Conservation (phyloP, 495 filamentous ascomycete genomes). For the Niebla homalea region DNA sequence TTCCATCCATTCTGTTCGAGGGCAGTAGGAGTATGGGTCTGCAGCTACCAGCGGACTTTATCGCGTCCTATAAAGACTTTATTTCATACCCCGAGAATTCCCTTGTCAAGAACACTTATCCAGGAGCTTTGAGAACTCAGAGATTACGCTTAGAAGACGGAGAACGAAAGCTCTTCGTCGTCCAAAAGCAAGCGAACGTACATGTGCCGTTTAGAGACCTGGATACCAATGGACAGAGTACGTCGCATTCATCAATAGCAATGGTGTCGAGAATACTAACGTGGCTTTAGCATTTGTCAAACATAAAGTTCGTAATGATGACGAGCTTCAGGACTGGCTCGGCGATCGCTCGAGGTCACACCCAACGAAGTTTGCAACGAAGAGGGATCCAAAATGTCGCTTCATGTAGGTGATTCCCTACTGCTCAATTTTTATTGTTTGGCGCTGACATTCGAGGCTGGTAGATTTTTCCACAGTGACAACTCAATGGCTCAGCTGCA, state of each 20-base stretch:
- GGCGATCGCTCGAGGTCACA: constrained; percentile 6
- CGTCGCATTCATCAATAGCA: background rate
- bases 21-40: background rate
- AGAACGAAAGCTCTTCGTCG: background rate
- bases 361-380: constrained; percentile 12
- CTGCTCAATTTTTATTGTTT: background rate
- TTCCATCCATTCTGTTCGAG: background rate
- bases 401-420: constrained; percentile 17
- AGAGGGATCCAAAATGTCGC: constrained; percentile 20
- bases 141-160: background rate
- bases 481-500: constrained; percentile 15
- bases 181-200: background rate
- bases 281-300: constrained; percentile 7
- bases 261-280: background rate
- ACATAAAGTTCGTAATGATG: constrained; percentile 12
- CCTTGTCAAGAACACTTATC: background rate
- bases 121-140: background rate
- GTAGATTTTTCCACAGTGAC: constrained; percentile 17
- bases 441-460: background rate
- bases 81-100: background rate
- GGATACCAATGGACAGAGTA: background rate
- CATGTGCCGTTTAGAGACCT: background rate
- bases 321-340: constrained; percentile 11
- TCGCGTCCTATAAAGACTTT: background rate
- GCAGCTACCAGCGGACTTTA: background rate